Base-by-base conservation (phyloP, 2,329 filamentous ascomycete species). In the Pseudocercospora fuligena region DNA sequence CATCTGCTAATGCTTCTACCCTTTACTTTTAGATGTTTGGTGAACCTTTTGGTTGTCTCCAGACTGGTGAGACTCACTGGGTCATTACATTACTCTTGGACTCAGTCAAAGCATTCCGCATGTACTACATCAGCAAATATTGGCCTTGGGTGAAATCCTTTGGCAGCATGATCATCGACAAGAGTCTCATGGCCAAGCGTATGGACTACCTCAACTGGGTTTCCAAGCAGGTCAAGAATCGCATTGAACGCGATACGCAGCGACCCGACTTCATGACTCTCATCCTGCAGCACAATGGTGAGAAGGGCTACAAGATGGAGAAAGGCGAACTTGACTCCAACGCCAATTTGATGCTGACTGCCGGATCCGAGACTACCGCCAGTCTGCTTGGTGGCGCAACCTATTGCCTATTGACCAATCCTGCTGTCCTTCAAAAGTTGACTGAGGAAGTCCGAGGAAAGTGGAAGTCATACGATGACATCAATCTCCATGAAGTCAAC, bases 341-440 rank as follows among this genome's bases (percentile, higher is more conserved):
- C 3, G 77, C 76, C 84, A 88, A 70, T 88, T 89, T 9, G 9
- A 64, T 69, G 27, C 73, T 86, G 31, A 74, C 82, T 14, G 84
- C 83, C 5, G 84, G 84, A 4, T 82, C 81, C 2, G 84, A 86
- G 70, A 87, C 84, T 5, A 85, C 83, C 0, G 82, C 84, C 0
- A 84, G 83, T 0, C 74, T 82, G 2, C 75, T 86, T 16, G 78
- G 67, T 72, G 82, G 69, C 70, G 77, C 67, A 14, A 75, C 76
- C 9, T 85, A 78, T 66, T 73, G 82, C 4, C 74, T 86, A 8
- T 72, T 82, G 2, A 77, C 74, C 3, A 75, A 83, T 63, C 79
- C 78, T 0, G 69, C 76, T 1, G 73, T 76, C 0, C 69, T 83
- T 58, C 66, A 73, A 1, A 80, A 76, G 33, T 74, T 86, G 2